A percentile compares a stretch with the other conserved stretches of the same genome.
Evolutionary conservation across 2,329 filamentous ascomycete species (phyloP).

Genomic region (Dactylonectria estremocensis): DNA sequence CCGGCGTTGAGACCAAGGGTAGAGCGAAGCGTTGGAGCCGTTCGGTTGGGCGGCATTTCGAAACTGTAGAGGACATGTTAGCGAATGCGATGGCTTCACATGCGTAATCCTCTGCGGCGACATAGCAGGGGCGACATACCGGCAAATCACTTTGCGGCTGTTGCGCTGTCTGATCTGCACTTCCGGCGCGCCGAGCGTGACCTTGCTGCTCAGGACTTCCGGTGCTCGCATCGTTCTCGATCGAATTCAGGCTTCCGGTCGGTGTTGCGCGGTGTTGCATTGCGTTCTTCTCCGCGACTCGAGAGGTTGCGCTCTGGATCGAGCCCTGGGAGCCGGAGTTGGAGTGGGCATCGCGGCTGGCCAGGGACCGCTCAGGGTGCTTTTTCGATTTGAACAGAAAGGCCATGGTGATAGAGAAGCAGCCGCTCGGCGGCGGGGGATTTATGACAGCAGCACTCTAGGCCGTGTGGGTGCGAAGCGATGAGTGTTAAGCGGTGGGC

Average conservation of each 20-base stretch:
- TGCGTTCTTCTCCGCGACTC: constrained; percentile 66
- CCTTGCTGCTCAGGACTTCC: constrained; percentile 78
- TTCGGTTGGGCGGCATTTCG: constrained; percentile 67
- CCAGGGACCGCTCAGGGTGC: constrained; percentile 74
- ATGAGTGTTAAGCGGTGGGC: constrained; percentile 24
- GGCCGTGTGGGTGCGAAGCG: constrained; percentile 22
- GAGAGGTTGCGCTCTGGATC: constrained; percentile 64
- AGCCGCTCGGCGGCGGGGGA: constrained; percentile 55
- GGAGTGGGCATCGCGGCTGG: constrained; percentile 69
- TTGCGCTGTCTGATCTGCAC: constrained; percentile 64
- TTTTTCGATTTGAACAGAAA: constrained; percentile 90
- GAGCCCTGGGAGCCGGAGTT: constrained; percentile 62
- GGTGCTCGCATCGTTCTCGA: constrained; percentile 71
- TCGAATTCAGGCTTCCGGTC: constrained; percentile 83
- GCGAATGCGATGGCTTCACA: constrained; percentile 14
- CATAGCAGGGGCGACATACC: constrained; percentile 53
- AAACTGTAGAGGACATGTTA: constrained; percentile 57
- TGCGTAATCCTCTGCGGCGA: neutral
- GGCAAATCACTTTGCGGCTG: constrained; percentile 54
- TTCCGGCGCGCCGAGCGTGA: constrained; percentile 69
- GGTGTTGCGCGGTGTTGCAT: constrained; percentile 75
- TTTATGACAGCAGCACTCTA: constrained; percentile 40
- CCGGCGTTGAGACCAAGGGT: constrained; percentile 95
- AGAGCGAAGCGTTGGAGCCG: constrained; percentile 83
- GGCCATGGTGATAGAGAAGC: constrained; percentile 72